A percentile compares a stretch with the other conserved stretches of the same genome.
Evolutionary conservation across 805 yeast species (phyloP).

Genomic region (Wickerhamiella galacta): DNA sequence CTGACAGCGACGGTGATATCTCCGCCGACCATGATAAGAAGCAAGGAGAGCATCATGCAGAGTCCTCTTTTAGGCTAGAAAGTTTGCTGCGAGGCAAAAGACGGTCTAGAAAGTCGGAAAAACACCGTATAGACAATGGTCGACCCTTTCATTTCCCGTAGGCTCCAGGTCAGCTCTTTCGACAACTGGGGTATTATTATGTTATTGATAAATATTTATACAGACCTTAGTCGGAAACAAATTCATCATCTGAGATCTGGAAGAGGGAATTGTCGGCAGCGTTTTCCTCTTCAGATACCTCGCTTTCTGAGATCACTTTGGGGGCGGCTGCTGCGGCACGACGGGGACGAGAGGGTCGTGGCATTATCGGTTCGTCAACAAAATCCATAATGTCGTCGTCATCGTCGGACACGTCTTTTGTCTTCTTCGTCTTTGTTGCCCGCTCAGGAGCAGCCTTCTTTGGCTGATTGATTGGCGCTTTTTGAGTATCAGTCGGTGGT

Average conservation of each 20-base stretch:
- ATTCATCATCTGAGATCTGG: slow-evolving; percentile 2
- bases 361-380: slow-evolving; percentile 3
- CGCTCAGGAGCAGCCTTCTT: too few relatives aligned
- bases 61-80: slow-evolving; percentile 22
- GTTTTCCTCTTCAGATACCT: neutral
- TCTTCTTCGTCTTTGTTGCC: too few relatives aligned
- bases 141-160: slow-evolving; percentile 13
- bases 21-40: slow-evolving; percentile 1
- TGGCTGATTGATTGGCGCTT: too few relatives aligned
- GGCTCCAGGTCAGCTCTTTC: too few relatives aligned
- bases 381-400: slow-evolving; percentile 4
- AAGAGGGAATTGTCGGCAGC: slow-evolving; percentile 1
- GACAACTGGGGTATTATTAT: too few relatives aligned
- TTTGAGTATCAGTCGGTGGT: slow-evolving; percentile 1
- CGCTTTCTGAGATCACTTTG: neutral
- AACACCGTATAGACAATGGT: slow-evolving; percentile 9
- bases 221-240: neutral
- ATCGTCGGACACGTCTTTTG: neutral
- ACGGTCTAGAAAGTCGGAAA: slow-evolving; percentile 10
- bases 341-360: too few relatives aligned
- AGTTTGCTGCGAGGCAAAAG: slow-evolving; percentile 19
- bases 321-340: slow-evolving; percentile 2
- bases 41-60: slow-evolving; percentile 8
- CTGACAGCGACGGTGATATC: neutral
- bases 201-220: too few relatives aligned